These are phyloP conservation scores for Yarrowia phangngaensis DNA, from an alignment of 805 yeast genomes.

Conservation along the genomic window DNA sequence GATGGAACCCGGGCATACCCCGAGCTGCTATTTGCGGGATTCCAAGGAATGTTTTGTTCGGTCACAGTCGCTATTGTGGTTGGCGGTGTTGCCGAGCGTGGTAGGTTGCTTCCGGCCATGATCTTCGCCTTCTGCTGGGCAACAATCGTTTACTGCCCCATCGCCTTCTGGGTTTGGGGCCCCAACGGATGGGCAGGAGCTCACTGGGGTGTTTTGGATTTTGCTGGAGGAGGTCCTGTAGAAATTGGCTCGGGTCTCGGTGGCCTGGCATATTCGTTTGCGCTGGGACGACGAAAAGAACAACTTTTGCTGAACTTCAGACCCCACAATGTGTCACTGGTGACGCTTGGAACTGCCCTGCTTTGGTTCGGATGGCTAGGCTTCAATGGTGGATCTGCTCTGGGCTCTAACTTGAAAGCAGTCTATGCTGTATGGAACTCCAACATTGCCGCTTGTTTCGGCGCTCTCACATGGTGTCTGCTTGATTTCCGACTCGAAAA, in stretches of 20 bases:
- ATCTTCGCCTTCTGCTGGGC: constrained; percentile 83
- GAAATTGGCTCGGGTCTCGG: constrained; percentile 89
- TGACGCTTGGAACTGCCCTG: constrained; percentile 79
- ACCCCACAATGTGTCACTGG: constrained; percentile 91
- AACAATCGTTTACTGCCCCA: constrained; percentile 87
- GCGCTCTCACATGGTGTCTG: constrained; percentile 87
- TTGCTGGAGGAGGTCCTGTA: constrained; percentile 98
- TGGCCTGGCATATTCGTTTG: constrained; percentile 60
- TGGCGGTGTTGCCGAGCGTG: constrained; percentile 92
- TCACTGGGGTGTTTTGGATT: constrained; percentile 88
- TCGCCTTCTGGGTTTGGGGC: constrained; percentile 96
- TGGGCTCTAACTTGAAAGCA: constrained; percentile 76
- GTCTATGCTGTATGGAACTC: constrained; percentile 90
- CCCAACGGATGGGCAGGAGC: constrained; percentile 84
- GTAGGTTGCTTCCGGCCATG: constrained; percentile 79
- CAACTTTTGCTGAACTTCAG: constrained; percentile 76
- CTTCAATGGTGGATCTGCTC: constrained; percentile 87
- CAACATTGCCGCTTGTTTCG: constrained; percentile 82
- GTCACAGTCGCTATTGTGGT: constrained; percentile 90
- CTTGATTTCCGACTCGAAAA: constrained; percentile 83
- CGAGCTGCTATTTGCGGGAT: constrained; percentile 76
- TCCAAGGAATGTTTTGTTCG: constrained; percentile 86
- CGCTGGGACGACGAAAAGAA: constrained; percentile 68
- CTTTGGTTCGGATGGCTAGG: constrained; percentile 97
- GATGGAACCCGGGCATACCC: constrained; percentile 54